Percentiles rank a stretch among this genome's conserved stretches.
Evolutionary conservation across 192 early-diverging fungal species (phyloP).

Genomic region (Geosiphon pyriformis): DNA sequence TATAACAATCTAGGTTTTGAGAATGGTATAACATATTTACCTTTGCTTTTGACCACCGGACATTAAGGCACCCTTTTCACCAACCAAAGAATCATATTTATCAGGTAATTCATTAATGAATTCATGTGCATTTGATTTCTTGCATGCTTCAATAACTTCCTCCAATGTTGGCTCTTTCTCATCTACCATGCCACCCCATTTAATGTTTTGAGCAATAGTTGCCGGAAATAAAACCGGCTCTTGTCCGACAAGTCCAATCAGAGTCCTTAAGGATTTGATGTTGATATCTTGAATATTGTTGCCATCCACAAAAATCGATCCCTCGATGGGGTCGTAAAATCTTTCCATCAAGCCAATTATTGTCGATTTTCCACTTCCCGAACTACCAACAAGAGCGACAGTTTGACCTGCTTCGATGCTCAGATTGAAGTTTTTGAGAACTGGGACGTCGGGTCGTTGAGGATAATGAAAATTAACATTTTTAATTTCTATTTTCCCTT

Average conservation of each 20-base stretch:
- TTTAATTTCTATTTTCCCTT: conserved; percentile 67
- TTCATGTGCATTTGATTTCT: conserved; percentile 69
- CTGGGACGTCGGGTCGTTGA: conserved; percentile 70
- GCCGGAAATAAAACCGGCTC: conserved; percentile 85
- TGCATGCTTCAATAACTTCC: conserved; percentile 64
- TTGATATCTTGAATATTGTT: conserved; percentile 70
- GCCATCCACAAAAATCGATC: conserved; percentile 68
- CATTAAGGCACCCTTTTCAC: conserved; percentile 55
- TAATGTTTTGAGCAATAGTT: conserved; percentile 77
- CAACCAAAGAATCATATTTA: conserved; percentile 78
- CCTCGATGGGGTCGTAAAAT: conserved; percentile 68
- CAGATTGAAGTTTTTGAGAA: conserved; percentile 70
- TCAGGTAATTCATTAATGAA: conserved; percentile 82
- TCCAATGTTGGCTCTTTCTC: conserved; percentile 50
- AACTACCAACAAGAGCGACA: conserved; percentile 46
- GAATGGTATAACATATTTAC: too few relatives aligned
- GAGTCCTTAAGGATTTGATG: conserved; percentile 72
- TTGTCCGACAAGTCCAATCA: conserved; percentile 87
- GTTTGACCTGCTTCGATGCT: conserved; percentile 70
- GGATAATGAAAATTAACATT: conserved; percentile 84
- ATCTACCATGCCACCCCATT: conserved; percentile 51
- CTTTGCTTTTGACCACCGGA: conserved; percentile 50
- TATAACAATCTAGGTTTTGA: too few relatives aligned
- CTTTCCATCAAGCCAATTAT: conserved; percentile 78
- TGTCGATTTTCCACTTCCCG: conserved; percentile 83